These are phyloP conservation scores for Lojkania enalia DNA, from an alignment of 2,329 filamentous ascomycete genomes.

Conservation along the genomic window DNA sequence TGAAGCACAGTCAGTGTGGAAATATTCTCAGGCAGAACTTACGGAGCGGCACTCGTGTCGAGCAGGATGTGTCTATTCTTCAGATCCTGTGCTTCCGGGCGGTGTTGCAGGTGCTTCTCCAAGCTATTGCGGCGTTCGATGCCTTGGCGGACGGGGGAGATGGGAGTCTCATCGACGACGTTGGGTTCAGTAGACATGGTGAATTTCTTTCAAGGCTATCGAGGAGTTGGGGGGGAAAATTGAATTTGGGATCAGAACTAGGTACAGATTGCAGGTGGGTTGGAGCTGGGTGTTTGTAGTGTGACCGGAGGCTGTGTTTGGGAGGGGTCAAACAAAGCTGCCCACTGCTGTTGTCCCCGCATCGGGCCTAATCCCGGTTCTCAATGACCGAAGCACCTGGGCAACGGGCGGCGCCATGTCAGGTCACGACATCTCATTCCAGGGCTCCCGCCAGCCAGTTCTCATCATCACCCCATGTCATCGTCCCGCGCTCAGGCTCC, in stretches of 20 bases:
- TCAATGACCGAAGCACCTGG: slow-evolving; percentile 11
- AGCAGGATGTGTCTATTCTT: slow-evolving; percentile 70
- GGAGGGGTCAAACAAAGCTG: slow-evolving; percentile 4
- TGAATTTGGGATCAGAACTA: not conserved
- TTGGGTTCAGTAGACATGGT: slow-evolving; percentile 34
- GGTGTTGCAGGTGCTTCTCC: slow-evolving; percentile 53
- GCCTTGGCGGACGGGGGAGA: slow-evolving; percentile 44
- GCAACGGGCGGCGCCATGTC: not conserved
- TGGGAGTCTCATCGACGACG: slow-evolving; percentile 45
- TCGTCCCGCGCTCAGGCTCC: not conserved
- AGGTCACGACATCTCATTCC: slow-evolving; percentile 5
- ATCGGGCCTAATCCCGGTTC: slow-evolving; percentile 9
- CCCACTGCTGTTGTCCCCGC: too few species aligned
- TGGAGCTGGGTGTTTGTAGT: not conserved
- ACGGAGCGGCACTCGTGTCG: slow-evolving; percentile 69
- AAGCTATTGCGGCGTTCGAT: slow-evolving; percentile 65
- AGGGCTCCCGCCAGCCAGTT: not conserved
- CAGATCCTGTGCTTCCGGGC: slow-evolving; percentile 61
- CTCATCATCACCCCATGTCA: not conserved
- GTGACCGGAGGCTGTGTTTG: slow-evolving; percentile 2
- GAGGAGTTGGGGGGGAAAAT: slow-evolving; percentile 1
- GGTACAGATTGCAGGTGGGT: not conserved
- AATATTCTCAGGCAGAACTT: slow-evolving; percentile 30
- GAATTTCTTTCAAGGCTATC: too few species aligned
- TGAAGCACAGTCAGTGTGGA: not conserved